Base-by-base conservation (phyloP, 129 eudicot genomes). In the Mikania micrantha region DNA sequence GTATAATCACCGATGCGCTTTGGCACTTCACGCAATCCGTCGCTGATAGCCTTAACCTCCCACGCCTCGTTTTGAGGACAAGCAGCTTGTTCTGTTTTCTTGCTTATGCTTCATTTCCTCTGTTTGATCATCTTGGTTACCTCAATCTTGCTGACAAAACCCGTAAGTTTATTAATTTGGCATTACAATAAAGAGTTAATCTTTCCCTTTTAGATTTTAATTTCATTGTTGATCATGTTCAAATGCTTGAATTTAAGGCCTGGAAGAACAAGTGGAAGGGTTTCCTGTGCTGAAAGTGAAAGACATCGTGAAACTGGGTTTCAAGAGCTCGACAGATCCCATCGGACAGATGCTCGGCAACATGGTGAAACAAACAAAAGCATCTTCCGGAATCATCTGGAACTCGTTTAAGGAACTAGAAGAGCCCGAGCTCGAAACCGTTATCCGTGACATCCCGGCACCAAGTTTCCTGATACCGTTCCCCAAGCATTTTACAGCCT, bases 1-100 rank as follows among this genome's bases (percentile, higher is more conserved):
- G 95, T 78, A 72, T 90, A 38, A 81, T 90, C 15, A 28, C 86
- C 0, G 95, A 90, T 80, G 84, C 88, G n/a, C 60, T 71, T 34
- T 84, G 78, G 83, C 28, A 53, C 60, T 86, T 78, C 61, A 77
- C 88, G 2, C 82, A 74, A 41, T 64, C 64, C 0, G 85, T 86
- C 31, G 84, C 78, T 0, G 83, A 84, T 31, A 44, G 74, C 7
- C 50, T 86, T 27, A 54, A 74, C 17, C 67, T 90, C 9, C 86
- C 84, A 0, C 73, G 85, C 60, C 31, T 87, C 22, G 83, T 78
- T 54, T 66, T 87, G 54, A 57, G 95, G 22, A 81, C 95, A 19
- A 53, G 81, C 11, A 77, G 84, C 42, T 21, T 81, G 29, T 76
- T 74, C 40, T 59, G 77, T 12, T 53, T 79, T 48, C 60, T 44